phyloP scores from a whole-genome alignment of 495 filamentous ascomycete genomes.

The Pyronema domesticum region DNA sequence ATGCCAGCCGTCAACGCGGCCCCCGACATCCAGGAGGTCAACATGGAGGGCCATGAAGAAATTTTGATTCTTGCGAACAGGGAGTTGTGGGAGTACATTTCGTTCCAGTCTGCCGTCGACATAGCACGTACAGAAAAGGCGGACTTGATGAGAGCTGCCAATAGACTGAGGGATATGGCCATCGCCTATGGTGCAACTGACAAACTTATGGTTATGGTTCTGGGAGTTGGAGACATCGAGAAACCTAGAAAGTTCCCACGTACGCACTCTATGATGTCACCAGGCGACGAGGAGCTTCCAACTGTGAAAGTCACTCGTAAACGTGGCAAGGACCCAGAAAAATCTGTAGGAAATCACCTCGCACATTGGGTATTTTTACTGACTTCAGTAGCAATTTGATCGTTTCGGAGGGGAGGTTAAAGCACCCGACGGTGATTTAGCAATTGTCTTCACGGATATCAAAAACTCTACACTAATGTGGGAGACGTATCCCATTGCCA shows the following conservation, averaged over 20 bases:
- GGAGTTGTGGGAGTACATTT: constrained; percentile 88
- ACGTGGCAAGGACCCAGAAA: constrained; percentile 1
- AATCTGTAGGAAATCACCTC: constrained; percentile 1
- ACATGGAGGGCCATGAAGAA: constrained; percentile 77
- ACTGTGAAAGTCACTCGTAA: not conserved
- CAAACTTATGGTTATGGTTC: constrained; percentile 98
- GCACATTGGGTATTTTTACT: not conserved
- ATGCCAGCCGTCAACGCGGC: constrained; percentile 89
- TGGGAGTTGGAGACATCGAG: constrained; percentile 78
- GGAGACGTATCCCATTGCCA: constrained; percentile 85
- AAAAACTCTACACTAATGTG: constrained; percentile 96
- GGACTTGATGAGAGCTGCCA: constrained; percentile 90
- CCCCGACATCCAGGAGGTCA: constrained; percentile 61
- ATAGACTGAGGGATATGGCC: constrained; percentile 85
- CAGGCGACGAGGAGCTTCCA: not conserved
- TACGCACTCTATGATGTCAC: constrained; percentile 11
- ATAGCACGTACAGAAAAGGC: constrained; percentile 63
- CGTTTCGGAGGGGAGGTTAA: constrained; percentile 78
- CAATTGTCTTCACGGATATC: constrained; percentile 97
- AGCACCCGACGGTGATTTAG: constrained; percentile 72
- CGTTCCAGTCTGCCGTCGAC: constrained; percentile 77
- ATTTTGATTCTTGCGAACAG: constrained; percentile 79
- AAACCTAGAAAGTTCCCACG: constrained; percentile 54
- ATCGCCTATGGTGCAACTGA: constrained; percentile 82
- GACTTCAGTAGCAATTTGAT: constrained; percentile 1